A percentile compares a stretch with the other conserved stretches of the same genome.
These are phyloP conservation scores for Phlyctochytrium planicorne DNA, from an alignment of 192 early-diverging fungal species.

Conservation along the genomic window DNA sequence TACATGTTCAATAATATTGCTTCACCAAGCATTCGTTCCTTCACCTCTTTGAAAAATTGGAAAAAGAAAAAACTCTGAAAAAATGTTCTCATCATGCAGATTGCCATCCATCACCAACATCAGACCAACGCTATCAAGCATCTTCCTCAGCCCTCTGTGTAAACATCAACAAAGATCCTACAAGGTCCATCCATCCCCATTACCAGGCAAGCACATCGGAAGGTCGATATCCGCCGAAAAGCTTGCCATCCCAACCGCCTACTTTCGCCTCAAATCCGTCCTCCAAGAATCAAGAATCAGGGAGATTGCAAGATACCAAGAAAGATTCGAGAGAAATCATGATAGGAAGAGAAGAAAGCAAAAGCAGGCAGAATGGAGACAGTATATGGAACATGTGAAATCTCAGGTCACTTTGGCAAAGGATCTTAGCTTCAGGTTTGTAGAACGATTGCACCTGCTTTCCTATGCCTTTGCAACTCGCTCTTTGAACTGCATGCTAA, in stretches of 20 bases:
- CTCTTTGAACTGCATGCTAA: neutral
- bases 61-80: too few species aligned
- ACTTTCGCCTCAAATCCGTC: constrained; percentile 35
- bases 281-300: constrained; percentile 41
- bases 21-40: too few species aligned
- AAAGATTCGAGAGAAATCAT: constrained; percentile 39
- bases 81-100: too few species aligned
- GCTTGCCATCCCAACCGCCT: constrained; percentile 19
- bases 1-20: too few species aligned
- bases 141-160: too few species aligned
- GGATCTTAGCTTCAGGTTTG: constrained; percentile 27
- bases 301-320: constrained; percentile 37
- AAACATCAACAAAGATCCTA: constrained; percentile 10
- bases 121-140: too few species aligned
- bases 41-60: too few species aligned
- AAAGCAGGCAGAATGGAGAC: constrained; percentile 46
- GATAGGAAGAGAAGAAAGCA: constrained; percentile 43
- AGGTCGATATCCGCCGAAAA: constrained; percentile 14
- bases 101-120: too few species aligned
- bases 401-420: constrained; percentile 39
- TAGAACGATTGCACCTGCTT: neutral
- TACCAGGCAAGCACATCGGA: neutral
- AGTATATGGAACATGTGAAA: constrained; percentile 41
- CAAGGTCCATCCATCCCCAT: constrained; percentile 3
- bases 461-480: neutral